Conservation (phyloP, 2,329 filamentous ascomycete genomes). For the Coniochaeta hoffmannii region DNA sequence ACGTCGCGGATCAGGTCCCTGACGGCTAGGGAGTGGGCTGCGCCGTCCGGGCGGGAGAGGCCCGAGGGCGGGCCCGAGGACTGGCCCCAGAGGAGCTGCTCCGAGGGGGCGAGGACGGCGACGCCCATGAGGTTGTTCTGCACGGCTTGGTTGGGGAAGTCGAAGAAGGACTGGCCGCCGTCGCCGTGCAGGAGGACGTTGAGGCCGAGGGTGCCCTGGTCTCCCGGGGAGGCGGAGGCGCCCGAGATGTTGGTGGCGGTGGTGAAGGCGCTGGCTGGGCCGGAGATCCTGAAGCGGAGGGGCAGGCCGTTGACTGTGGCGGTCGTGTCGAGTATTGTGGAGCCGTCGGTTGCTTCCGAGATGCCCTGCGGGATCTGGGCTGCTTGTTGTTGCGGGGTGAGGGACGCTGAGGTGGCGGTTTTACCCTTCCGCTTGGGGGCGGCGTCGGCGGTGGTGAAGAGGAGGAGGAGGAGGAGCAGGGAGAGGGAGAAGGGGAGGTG, state of each 20-base stretch:
- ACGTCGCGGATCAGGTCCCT: conserved; percentile 41
- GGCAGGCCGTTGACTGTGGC: conserved; percentile 45
- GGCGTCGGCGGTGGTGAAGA: neutral
- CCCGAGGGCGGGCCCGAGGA: conserved; percentile 48
- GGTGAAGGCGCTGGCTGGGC: conserved; percentile 46
- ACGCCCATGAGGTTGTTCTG: conserved; percentile 43
- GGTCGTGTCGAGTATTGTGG: conserved; percentile 46
- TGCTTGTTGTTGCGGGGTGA: conserved; percentile 21
- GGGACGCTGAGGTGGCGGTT: conserved; percentile 2
- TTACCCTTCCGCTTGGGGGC: conserved; percentile 8
- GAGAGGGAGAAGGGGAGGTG: conserved; percentile 1
- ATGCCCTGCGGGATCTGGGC: conserved; percentile 25
- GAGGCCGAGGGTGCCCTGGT: conserved; percentile 33
- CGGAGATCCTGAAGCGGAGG: conserved; percentile 49
- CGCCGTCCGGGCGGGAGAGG: conserved; percentile 45
- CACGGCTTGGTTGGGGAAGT: conserved; percentile 48
- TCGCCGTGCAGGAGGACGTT: conserved; percentile 55
- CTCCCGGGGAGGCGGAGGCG: conserved; percentile 21
- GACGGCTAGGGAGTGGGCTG: conserved; percentile 47
- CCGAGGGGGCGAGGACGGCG: conserved; percentile 40
- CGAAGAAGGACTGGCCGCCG: conserved; percentile 51
- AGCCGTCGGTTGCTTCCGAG: conserved; percentile 42
- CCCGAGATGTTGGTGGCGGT: conserved; percentile 40
- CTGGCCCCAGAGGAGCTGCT: conserved; percentile 50
- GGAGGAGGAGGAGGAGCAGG: conserved; percentile 6